Evolutionary conservation across 129 eudicot genomes (phyloP).

Genomic region (carrot (Daucus carota)): DNA sequence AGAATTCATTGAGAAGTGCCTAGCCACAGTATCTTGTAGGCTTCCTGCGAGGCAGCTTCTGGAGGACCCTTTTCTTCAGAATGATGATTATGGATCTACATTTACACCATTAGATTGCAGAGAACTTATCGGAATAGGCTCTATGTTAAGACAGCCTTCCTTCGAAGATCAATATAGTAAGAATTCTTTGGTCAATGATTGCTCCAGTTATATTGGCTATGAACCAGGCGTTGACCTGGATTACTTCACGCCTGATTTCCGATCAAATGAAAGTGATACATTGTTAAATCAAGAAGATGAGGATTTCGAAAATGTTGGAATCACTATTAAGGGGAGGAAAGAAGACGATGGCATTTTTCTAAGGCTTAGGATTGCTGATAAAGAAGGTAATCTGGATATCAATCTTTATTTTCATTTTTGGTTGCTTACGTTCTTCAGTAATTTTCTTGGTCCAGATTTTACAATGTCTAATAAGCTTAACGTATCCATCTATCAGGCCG

Average conservation of each 20-base stretch:
- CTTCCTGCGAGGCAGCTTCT: slow-evolving; percentile 74
- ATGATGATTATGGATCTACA: slow-evolving; percentile 43
- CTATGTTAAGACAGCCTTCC: slow-evolving; percentile 29
- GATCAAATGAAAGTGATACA: slow-evolving; percentile 39
- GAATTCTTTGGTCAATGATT: slow-evolving; percentile 22
- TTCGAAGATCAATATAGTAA: slow-evolving; percentile 22
- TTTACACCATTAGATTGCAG: slow-evolving; percentile 33
- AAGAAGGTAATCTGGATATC: slow-evolving; percentile 48
- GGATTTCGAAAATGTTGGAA: slow-evolving; percentile 40
- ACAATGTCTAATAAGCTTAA: neutral
- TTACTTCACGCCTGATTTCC: slow-evolving; percentile 25
- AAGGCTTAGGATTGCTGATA: slow-evolving; percentile 68
- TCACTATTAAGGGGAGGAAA: slow-evolving; percentile 64
- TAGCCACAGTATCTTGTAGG: slow-evolving; percentile 68
- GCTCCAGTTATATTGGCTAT: slow-evolving; percentile 36
- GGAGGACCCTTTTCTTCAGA: slow-evolving; percentile 74
- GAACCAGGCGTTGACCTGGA: slow-evolving; percentile 40
- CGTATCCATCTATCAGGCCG: slow-evolving; percentile 45
- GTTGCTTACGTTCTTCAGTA: neutral
- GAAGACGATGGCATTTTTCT: slow-evolving; percentile 62
- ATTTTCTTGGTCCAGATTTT: slow-evolving; percentile 2
- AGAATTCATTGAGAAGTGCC: slow-evolving; percentile 73
- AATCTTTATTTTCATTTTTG: neutral
- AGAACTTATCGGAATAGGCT: slow-evolving; percentile 42
- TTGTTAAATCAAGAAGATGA: slow-evolving; percentile 44